phyloP scores from a whole-genome alignment of 768 basidiomycete genomes.

The Crassisporium funariophilum region DNA sequence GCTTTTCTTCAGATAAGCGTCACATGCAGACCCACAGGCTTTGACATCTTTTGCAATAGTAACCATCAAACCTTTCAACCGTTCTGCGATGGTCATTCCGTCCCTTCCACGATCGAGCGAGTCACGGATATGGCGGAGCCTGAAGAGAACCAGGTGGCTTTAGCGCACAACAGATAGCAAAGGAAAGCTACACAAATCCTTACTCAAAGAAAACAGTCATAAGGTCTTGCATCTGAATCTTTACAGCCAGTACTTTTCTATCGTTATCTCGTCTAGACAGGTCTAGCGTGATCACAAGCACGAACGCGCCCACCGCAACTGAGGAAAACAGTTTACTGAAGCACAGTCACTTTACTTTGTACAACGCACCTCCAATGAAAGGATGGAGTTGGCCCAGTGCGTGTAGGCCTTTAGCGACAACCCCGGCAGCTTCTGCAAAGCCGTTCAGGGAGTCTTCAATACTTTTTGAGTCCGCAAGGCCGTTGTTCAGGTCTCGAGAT shows the following conservation, averaged over 20 bases:
- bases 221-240: slow-evolving; percentile 46
- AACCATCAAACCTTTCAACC: slow-evolving; percentile 27
- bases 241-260: slow-evolving; percentile 40
- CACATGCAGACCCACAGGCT: slow-evolving; percentile 39
- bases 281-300: slow-evolving; percentile 42
- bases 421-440: slow-evolving; percentile 11
- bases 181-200: slow-evolving; percentile 14
- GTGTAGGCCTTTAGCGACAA: slow-evolving; percentile 10
- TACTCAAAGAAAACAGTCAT: slow-evolving; percentile 45
- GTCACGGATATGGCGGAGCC: slow-evolving; percentile 14
- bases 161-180: no score
- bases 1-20: slow-evolving; percentile 42
- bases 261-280: slow-evolving; percentile 45
- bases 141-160: slow-evolving; percentile 8
- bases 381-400: slow-evolving; percentile 15
- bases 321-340: neutral
- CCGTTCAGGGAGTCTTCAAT: no score
- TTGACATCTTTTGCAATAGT: slow-evolving; percentile 40
- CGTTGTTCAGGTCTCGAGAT: no score
- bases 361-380: slow-evolving; percentile 9
- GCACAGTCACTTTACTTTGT: neutral
- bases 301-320: slow-evolving; percentile 46
- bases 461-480: no score
- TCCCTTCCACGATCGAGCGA: slow-evolving; percentile 18
- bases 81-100: slow-evolving; percentile 26